Evolutionary conservation across 2,329 filamentous ascomycete genomes (phyloP).

Genomic region (Thielaviopsis musarum): DNA sequence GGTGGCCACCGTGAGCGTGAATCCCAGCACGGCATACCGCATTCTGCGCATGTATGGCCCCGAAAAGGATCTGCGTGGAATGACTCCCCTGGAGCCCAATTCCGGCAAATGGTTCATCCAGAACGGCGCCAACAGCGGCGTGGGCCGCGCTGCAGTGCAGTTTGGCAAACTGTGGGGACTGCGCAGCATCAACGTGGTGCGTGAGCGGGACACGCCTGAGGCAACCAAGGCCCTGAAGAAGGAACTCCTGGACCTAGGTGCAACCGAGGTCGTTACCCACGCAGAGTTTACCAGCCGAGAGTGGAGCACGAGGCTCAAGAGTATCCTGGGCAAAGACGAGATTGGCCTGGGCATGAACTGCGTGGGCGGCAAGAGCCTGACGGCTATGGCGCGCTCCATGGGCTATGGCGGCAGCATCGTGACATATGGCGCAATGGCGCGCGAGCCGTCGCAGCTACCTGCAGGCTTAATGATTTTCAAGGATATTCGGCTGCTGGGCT

Average conservation of each 20-base stretch:
- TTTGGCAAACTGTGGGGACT: constrained; percentile 73
- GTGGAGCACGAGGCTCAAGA: constrained; percentile 39
- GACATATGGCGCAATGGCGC: constrained; percentile 84
- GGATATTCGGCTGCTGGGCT: constrained; percentile 73
- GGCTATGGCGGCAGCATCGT: constrained; percentile 57
- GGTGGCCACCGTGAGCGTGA: constrained; percentile 76
- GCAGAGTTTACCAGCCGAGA: constrained; percentile 37
- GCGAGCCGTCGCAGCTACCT: constrained; percentile 66
- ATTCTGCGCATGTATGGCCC: constrained; percentile 66
- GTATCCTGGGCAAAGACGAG: constrained; percentile 56
- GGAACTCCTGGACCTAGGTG: constrained; percentile 38
- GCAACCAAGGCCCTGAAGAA: constrained; percentile 43
- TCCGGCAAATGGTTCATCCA: constrained; percentile 83
- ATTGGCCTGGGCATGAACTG: constrained; percentile 78
- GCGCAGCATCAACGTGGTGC: constrained; percentile 77
- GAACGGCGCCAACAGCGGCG: constrained; percentile 89
- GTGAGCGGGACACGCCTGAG: constrained; percentile 47
- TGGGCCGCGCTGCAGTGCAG: constrained; percentile 83
- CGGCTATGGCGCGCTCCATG: constrained; percentile 59
- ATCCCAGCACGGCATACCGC: constrained; percentile 85
- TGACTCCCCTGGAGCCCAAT: constrained; percentile 27
- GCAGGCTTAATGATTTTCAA: constrained; percentile 86
- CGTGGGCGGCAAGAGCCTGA: constrained; percentile 75
- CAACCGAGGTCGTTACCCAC: constrained; percentile 39
- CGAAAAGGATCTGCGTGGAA: constrained; percentile 27